Conservation (phyloP, 495 filamentous ascomycete genomes). For the Aspergillus cristatus region DNA sequence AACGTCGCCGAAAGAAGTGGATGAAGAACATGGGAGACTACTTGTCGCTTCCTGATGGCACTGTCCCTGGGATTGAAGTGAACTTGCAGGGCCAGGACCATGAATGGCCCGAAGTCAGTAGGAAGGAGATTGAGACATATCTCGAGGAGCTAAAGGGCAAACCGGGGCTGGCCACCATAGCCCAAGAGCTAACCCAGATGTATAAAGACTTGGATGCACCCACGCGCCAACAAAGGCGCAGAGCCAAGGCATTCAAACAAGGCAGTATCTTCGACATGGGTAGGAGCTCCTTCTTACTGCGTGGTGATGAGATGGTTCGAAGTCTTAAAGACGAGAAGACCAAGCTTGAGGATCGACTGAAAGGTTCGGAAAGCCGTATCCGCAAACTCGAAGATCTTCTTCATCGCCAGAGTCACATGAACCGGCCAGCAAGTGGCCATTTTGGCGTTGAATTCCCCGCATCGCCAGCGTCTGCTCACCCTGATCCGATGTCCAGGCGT, state of each 20-base stretch:
- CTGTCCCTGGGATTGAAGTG: constrained; percentile 71
- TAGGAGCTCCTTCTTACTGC: constrained; percentile 68
- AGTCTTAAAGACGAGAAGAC: constrained; percentile 68
- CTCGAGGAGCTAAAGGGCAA: constrained; percentile 39
- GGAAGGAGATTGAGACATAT: constrained; percentile 49
- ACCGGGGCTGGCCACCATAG: constrained; percentile 27
- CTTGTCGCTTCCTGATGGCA: constrained; percentile 49
- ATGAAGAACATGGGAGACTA: constrained; percentile 62
- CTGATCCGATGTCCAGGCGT: constrained; percentile 48
- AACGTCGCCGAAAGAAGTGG: constrained; percentile 83
- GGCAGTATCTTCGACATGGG: constrained; percentile 85
- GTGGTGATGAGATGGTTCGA: constrained; percentile 70
- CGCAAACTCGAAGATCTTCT: constrained; percentile 88
- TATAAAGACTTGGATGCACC: constrained; percentile 55
- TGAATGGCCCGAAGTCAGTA: constrained; percentile 58
- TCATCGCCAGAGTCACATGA: constrained; percentile 71
- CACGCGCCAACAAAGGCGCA: constrained; percentile 64
- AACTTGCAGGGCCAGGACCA: constrained; percentile 74
- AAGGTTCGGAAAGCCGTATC: constrained; percentile 82
- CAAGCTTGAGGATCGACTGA: constrained; percentile 70
- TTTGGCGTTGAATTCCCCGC: constrained; percentile 46
- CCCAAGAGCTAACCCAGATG: constrained; percentile 57
- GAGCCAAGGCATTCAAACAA: constrained; percentile 88
- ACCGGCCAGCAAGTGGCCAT: constrained; percentile 59
- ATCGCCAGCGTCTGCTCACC: constrained; percentile 43